Base-by-base conservation (phyloP, 176 grass and related monocot species). In the Carex myosuroides region DNA sequence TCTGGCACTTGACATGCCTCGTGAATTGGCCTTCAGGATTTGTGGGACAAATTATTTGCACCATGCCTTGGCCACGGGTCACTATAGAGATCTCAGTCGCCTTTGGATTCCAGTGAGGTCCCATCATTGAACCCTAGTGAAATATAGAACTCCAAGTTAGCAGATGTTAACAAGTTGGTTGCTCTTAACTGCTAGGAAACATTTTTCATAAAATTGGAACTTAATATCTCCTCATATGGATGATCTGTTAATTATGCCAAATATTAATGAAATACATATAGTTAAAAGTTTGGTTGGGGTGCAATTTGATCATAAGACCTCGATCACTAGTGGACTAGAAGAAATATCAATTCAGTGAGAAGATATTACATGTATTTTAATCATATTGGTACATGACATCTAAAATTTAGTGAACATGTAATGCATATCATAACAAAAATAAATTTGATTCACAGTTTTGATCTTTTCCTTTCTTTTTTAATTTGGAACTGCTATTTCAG, bases 71-170 rank as follows among this genome's bases (percentile, higher is more conserved):
- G 10, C 96, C 96, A 1, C 81, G 46, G 0, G 76, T 89, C 3
- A 93, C 93, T 35, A 95, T 79, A 26, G 91, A 87, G 46, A 99
- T 90, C 96, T 99, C 91, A 4, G 83, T 90, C 5, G 93, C 93
- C 81, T 44, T 95, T 13, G 96, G 96, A 74, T 99, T 99, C 96
- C 96, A 99, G 59, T 99, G 96, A 64, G 91, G 96, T 24, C 86
- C 89, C 88, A 95, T 92, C 96, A 98, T 98, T 13, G 93, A 87
- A 1, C 91, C 91, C 96, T 98, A 29, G 72, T 76, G 72, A 63
- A 77, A 6, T 59, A 30, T 46, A 1, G 69, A 29, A 75, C 4
- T 30, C 20, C 11, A 2, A 20, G 17, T 50, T 26, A 74, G 67
- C 3, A 24, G 21, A 50, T 42, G 21, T 29, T 24, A 75, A 75